These are phyloP conservation scores for Kazachstania bromeliacearum DNA, from an alignment of 805 yeast genomes.

Conservation along the genomic window DNA sequence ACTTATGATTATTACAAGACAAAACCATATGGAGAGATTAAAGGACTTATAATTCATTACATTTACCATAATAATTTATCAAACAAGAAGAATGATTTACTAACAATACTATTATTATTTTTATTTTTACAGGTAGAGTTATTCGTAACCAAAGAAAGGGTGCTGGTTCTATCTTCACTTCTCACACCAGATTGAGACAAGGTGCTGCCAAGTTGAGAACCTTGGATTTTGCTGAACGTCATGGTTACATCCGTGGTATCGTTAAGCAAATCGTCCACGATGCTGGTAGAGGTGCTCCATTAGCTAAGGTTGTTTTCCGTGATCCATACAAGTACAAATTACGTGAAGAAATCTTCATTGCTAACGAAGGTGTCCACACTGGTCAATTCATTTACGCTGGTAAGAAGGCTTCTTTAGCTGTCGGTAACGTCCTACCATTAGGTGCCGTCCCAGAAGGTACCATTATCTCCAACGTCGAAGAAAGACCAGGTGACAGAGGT, in stretches of 20 bases:
- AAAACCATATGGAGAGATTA: conserved; percentile 1
- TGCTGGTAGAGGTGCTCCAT: conserved; percentile 99
- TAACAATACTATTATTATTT: not conserved
- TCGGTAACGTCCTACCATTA: conserved; percentile 95
- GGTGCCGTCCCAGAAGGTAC: conserved; percentile 99
- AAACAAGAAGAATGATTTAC: not conserved
- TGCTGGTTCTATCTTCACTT: conserved; percentile 99
- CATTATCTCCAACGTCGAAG: conserved; percentile 96
- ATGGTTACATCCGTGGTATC: conserved; percentile 99
- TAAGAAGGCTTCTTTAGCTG: conserved; percentile 93
- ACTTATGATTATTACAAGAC: no score
- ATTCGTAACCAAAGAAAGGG: conserved; percentile 99
- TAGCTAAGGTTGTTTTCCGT: conserved; percentile 97
- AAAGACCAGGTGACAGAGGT: conserved; percentile 99
- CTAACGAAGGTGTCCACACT: conserved; percentile 99
- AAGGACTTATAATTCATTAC: no score
- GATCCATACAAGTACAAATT: conserved; percentile 98
- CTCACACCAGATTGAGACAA: conserved; percentile 99
- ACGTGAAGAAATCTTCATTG: conserved; percentile 97
- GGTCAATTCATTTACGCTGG: conserved; percentile 99
- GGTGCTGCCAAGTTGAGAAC: conserved; percentile 99
- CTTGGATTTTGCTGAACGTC: conserved; percentile 98
- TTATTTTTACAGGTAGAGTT: conserved; percentile 75
- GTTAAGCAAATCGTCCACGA: conserved; percentile 98
- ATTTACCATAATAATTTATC: no score